These are phyloP conservation scores for Brassica balearica DNA, from an alignment of 441 rosid genomes.

Conservation along the genomic window DNA sequence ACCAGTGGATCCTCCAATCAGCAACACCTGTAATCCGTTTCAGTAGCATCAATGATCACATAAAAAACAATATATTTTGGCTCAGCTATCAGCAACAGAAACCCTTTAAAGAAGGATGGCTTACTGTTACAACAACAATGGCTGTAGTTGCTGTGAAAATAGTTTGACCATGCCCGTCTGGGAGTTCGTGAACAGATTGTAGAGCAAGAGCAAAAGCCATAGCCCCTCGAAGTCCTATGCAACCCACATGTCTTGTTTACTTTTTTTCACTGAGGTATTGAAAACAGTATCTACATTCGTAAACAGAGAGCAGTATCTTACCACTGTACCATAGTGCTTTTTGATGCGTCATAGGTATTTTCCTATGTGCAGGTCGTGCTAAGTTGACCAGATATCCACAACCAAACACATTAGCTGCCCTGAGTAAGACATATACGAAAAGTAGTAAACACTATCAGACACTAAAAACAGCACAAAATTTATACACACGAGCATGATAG, in stretches of 20 bases:
- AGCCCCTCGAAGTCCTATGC: slow-evolving; percentile 96
- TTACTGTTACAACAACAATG: slow-evolving; percentile 93
- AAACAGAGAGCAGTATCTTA: slow-evolving; percentile 50
- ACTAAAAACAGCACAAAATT: slow-evolving; percentile 13
- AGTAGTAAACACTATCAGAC: slow-evolving; percentile 40
- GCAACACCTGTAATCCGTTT: slow-evolving; percentile 61
- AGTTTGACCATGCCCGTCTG: slow-evolving; percentile 99
- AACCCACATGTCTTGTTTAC: slow-evolving; percentile 39
- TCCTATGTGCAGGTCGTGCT: slow-evolving; percentile 77
- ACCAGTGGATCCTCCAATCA: slow-evolving; percentile 99
- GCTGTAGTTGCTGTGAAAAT: slow-evolving; percentile 99
- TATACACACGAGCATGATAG: not conserved
- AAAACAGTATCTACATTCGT: slow-evolving; percentile 12
- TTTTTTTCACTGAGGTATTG: slow-evolving; percentile 4
- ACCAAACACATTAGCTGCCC: slow-evolving; percentile 96
- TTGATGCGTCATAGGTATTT: slow-evolving; percentile 89
- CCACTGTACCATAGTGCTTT: slow-evolving; percentile 99
- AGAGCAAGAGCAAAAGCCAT: slow-evolving; percentile 99
- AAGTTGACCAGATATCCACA: slow-evolving; percentile 79
- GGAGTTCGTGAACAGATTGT: slow-evolving; percentile 97
- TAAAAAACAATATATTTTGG: not conserved
- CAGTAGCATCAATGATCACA: slow-evolving; percentile 15
- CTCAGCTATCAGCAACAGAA: slow-evolving; percentile 18
- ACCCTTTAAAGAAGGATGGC: slow-evolving; percentile 31
- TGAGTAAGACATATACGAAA: slow-evolving; percentile 47